Evolutionary conservation across 352 stramenopile species (phyloP).

Genomic region (Phytophthora pisi): DNA sequence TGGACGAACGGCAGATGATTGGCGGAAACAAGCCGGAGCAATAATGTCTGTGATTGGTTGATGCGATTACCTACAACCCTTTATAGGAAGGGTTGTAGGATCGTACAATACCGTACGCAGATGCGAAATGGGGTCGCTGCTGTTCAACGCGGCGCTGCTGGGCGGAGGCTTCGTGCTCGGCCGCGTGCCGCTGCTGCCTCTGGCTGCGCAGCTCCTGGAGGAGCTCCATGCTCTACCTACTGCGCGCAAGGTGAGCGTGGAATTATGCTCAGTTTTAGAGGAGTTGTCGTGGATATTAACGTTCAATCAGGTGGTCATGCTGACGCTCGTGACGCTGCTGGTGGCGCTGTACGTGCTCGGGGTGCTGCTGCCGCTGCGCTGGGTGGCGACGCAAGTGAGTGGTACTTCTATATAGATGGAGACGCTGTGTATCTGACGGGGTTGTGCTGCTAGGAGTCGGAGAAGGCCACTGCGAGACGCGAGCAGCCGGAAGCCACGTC

Average conservation of each 20-base stretch:
- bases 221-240: constrained; percentile 52
- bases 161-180: constrained; percentile 70
- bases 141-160: constrained; percentile 69
- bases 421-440: background rate
- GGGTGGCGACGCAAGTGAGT: constrained; percentile 50
- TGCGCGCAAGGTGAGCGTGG: constrained; percentile 50
- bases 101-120: background rate
- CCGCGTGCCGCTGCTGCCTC: constrained; percentile 54
- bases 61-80: background rate
- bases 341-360: constrained; percentile 67
- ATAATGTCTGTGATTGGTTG: constrained; percentile 5
- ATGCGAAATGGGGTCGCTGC: constrained; percentile 47
- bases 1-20: background rate
- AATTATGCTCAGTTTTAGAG: constrained; percentile 1
- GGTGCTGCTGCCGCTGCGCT: constrained; percentile 62
- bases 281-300: background rate
- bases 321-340: constrained; percentile 44
- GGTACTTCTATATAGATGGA: background rate
- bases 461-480: constrained; percentile 37
- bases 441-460: constrained; percentile 12
- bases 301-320: constrained; percentile 46
- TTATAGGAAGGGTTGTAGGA: background rate
- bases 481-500: constrained; percentile 50
- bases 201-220: constrained; percentile 47
- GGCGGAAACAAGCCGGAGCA: constrained; percentile 2